Evolutionary conservation across 257 asterid genomes (phyloP), one percentile per base, ranked within the genome.

Genomic region (Capsicum baccatum): DNA sequence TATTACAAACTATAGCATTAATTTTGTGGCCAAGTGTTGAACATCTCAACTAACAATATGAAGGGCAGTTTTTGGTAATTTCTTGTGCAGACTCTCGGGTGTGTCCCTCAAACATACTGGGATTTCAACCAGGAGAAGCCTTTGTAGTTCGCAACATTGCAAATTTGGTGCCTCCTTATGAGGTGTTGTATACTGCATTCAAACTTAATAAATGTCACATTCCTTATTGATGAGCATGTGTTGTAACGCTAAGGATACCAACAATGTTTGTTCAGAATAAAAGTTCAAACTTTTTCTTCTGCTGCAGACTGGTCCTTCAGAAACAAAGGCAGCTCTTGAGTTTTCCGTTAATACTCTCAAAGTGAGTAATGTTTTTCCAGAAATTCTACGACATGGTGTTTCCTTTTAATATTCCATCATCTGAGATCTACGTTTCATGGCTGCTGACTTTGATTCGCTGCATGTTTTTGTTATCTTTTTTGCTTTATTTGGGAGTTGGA

Each of bases 1-100:
- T 54, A 54, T 8, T 54, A 78, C 47, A 26, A 78, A 52, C 13
- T 48, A 2, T 26, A 4, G 15, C 33, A 15, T 78, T 78, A 33
- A 47, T 63, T 63, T 81, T 63, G 47, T 81, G 78, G 84, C 33
- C 58, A 21, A 8, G 54, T 63, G 84, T 19, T 81, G 78, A 63
- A 63, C 59, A 19, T 19, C 78, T 84, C 44, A n/a, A 56, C 92
- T 90, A 89, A 91, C 85, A 63, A 39, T 79, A 85, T 84, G 84
- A 79, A 78, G 91, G 88, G 87, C 95, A 96, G 98, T 96, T 96
- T 87, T 92, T 96, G 99, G 98, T 96, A 91, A 90, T 96, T 89
- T 93, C 99, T 82, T 96, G 99, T 92, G 99, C 96, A 86, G 98
- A 96, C 89, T 96, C 99, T 5, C 89, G 98, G 71, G 99, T 96